Evolutionary conservation across 495 filamentous ascomycete genomes (phyloP), one percentile per base, ranked within the genome.

Genomic region (Neurospora sp.): DNA sequence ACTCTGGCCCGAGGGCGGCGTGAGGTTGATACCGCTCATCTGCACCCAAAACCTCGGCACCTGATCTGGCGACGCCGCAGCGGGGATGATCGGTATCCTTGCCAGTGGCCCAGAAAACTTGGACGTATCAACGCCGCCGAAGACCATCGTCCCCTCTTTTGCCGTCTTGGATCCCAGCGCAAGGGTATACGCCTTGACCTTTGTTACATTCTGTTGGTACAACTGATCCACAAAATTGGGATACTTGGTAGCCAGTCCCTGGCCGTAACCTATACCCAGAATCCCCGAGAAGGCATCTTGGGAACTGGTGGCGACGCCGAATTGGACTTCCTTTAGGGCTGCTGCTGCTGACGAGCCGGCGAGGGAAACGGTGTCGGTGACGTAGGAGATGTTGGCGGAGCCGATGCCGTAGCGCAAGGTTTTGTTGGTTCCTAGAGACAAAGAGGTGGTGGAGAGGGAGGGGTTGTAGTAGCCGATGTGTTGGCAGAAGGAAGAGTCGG

Each of bases 111-210:
- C 96, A 16, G 82, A 83, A 78, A 91, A 99, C 79, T 97, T 98
- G 48, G 84, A 88, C 0, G 91, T 94, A 78, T 99, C 91, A 42
- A 99, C 87, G 17, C 95, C 96, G 35, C 96, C 96, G 77, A 99
- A 99, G 35, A 99, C 87, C 65, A 99, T 90, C 8, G 91, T 89
- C n/a, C 96, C 96, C 40, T 84, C 78, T 69, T 82, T 76, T 45
- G 82, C 77, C 39, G 82, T 79, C 75, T 85, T 86, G 74, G 83
- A 82, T 8, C 84, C 83, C 22, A 87, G 76, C 0, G 84, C 83
- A 6, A 86, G 77, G 8, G 83, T 85, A 71, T 84, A 86, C 6
- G 82, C 83, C 73, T 86, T 86, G 35, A 82, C 82, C 14, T 74
- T 72, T 0, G 81, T 86, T 1, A 78, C 78, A 27, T 81, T 82